Conservation (phyloP, 2,329 filamentous ascomycete genomes). For the Hymenoscyphus scutula region DNA sequence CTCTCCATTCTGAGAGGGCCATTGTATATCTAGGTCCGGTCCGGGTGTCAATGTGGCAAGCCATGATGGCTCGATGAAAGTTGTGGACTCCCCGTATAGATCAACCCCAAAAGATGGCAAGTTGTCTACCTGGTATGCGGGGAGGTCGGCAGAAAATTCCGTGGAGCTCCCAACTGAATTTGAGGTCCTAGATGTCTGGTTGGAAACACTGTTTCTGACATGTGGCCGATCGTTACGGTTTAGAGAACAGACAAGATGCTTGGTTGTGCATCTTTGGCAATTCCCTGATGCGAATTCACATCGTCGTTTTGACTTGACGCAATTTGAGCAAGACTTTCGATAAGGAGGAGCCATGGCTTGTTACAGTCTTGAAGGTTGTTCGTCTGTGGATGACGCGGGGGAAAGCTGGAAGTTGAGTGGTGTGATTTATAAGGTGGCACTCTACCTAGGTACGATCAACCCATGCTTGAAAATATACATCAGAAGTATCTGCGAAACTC, state of each 20-base stretch:
- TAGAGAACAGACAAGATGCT: background rate
- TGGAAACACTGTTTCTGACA: background rate
- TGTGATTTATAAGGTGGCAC: no score
- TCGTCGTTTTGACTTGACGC: conserved; percentile 3
- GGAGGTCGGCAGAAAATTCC: background rate
- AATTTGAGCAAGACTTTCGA: conserved; percentile 6
- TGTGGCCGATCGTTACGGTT: background rate
- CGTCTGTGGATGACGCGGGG: no score
- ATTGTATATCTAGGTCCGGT: background rate
- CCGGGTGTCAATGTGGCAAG: conserved; percentile 2
- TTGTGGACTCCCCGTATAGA: background rate
- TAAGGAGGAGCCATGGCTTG: conserved; percentile 5
- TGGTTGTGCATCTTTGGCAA: background rate
- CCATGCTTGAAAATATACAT: no score
- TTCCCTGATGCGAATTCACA: conserved; percentile 3
- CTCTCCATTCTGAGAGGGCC: background rate
- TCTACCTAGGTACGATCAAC: no score
- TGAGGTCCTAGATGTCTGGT: background rate
- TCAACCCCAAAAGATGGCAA: background rate
- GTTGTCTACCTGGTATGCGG: background rate
- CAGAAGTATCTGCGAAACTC: no score
- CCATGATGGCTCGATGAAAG: background rate
- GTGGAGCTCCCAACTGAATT: background rate
- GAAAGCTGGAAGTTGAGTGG: background rate
- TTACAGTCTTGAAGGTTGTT: background rate